These are phyloP conservation scores for Aspergillus sp. DNA, from an alignment of 2,329 filamentous ascomycete species.

Conservation along the genomic window DNA sequence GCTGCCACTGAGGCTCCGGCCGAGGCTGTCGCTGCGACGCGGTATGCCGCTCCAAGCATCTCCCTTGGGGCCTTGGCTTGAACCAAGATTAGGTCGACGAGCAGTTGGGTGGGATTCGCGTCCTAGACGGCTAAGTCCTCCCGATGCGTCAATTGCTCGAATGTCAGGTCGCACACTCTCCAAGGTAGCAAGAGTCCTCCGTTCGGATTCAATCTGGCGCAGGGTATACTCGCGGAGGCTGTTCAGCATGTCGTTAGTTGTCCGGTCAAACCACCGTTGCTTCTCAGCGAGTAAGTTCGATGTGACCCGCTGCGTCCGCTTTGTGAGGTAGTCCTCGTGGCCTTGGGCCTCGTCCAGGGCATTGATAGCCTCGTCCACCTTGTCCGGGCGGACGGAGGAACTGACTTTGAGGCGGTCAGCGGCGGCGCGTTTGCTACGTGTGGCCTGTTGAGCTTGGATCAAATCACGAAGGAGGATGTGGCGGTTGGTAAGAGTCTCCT, in stretches of 20 bases:
- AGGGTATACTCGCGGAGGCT: conserved; percentile 90
- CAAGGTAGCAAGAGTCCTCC: conserved; percentile 86
- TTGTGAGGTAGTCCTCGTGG: conserved; percentile 76
- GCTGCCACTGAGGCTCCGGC: conserved; percentile 74
- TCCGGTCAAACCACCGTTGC: conserved; percentile 86
- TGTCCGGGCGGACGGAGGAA: conserved; percentile 85
- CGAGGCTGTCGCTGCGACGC: conserved; percentile 74
- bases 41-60: conserved; percentile 97
- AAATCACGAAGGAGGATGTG: conserved; percentile 95
- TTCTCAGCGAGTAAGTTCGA: conserved; percentile 85
- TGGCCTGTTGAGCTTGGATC: conserved; percentile 82
- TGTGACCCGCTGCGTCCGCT: conserved; percentile 88
- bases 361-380: conserved; percentile 95
- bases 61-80: conserved; percentile 94
- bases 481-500: conserved; percentile 95
- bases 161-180: conserved; percentile 93
- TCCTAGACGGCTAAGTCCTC: conserved; percentile 84
- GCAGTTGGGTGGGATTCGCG: conserved; percentile 79
- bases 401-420: conserved; percentile 86
- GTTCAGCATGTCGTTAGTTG: conserved; percentile 76
- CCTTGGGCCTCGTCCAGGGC: conserved; percentile 83
- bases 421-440: conserved; percentile 78
- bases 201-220: conserved; percentile 92
- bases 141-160: conserved; percentile 85
- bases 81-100: conserved; percentile 75